Conservation (phyloP, 306 rosid species). For the Pterocarpus macrocarpus region DNA sequence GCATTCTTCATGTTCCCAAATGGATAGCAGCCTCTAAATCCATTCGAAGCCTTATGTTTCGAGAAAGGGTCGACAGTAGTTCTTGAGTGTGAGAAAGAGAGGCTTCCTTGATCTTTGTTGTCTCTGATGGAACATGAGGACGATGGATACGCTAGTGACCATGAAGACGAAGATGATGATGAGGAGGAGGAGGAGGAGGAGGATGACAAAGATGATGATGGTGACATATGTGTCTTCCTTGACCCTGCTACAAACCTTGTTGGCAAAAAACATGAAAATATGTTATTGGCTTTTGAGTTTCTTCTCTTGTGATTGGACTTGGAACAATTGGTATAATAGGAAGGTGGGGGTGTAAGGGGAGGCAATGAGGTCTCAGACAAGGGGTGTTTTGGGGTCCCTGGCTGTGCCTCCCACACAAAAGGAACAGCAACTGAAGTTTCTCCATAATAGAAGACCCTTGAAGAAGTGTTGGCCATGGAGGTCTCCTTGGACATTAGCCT, state of each 20-base stretch:
- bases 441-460: conserved; percentile 57
- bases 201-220: conserved; percentile 28
- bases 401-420: conserved; percentile 60
- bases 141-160: conserved; percentile 38
- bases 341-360: conserved; percentile 63
- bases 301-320: conserved; percentile 32
- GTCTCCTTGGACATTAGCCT: conserved; percentile 51
- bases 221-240: conserved; percentile 43
- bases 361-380: conserved; percentile 49
- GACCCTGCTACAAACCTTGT: conserved; percentile 22
- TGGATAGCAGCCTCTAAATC: conserved; percentile 39
- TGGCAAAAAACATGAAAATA: conserved; percentile 45
- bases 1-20: conserved; percentile 35
- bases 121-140: conserved; percentile 25
- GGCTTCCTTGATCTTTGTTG: conserved; percentile 13
- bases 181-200: not conserved
- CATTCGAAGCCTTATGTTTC: conserved; percentile 31
- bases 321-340: conserved; percentile 45
- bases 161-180: not conserved
- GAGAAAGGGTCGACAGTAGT: not conserved
- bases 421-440: conserved; percentile 56
- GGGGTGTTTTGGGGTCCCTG: conserved; percentile 62
- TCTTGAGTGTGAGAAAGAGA: conserved; percentile 38
- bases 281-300: conserved; percentile 32
- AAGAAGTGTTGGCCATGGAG: conserved; percentile 50